These are phyloP conservation scores for Tagetes patula DNA, from an alignment of 129 eudicot species.

Conservation along the genomic window DNA sequence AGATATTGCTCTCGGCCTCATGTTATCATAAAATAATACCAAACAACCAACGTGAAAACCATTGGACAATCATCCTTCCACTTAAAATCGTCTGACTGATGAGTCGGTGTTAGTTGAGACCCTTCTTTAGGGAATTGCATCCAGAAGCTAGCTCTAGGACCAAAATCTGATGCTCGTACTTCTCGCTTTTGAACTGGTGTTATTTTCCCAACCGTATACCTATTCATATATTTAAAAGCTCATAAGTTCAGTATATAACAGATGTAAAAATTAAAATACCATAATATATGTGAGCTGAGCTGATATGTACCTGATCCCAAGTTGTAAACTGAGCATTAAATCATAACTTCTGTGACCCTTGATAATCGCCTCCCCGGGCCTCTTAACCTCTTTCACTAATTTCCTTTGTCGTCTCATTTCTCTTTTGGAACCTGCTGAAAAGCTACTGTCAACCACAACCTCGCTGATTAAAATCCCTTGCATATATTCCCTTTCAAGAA, in stretches of 20 bases:
- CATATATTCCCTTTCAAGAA: slow-evolving; percentile 93
- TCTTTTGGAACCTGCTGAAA: slow-evolving; percentile 59
- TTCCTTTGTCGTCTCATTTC: slow-evolving; percentile 69
- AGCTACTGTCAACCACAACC: slow-evolving; percentile 56
- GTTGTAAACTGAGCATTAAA: slow-evolving; percentile 96
- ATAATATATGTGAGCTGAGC: not conserved
- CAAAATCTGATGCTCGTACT: slow-evolving; percentile 80
- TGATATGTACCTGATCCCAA: slow-evolving; percentile 76
- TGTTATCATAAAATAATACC: not conserved
- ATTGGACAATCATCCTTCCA: slow-evolving; percentile 99
- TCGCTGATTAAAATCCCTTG: slow-evolving; percentile 95
- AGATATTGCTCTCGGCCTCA: not conserved
- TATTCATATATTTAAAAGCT: slow-evolving; percentile 42
- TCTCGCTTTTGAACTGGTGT: slow-evolving; percentile 92
- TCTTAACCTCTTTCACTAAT: slow-evolving; percentile 70
- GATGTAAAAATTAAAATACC: not conserved
- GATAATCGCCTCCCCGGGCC: slow-evolving; percentile 76
- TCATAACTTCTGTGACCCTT: slow-evolving; percentile 97
- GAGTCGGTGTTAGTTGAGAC: slow-evolving; percentile 90
- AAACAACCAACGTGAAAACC: slow-evolving; percentile 88
- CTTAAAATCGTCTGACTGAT: slow-evolving; percentile 88
- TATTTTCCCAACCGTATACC: slow-evolving; percentile 98
- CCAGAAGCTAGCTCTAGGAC: slow-evolving; percentile 93
- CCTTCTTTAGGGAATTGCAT: slow-evolving; percentile 93
- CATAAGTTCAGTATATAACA: slow-evolving; percentile 3